A percentile compares a stretch with the other conserved stretches of the same genome.
Conservation (phyloP, 108 stramenopile genomes). For the Skeletonema marinoi region DNA sequence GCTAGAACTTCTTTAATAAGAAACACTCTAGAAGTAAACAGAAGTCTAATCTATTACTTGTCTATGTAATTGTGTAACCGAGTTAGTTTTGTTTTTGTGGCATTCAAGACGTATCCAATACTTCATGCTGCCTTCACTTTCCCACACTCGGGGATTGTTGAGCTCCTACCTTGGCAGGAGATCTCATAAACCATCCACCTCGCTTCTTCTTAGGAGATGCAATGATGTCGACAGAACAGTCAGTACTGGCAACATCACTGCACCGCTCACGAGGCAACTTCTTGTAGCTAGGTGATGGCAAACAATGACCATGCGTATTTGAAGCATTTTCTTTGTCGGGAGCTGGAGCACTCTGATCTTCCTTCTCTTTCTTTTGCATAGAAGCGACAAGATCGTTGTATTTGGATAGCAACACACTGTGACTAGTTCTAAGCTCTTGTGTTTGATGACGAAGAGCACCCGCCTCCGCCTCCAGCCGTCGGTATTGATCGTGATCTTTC, state of each 20-base stretch:
- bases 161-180: conserved; percentile 20
- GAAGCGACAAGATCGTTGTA: conserved; percentile 36
- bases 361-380: neutral
- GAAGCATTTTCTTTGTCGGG: conserved; percentile 9
- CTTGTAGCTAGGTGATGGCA: conserved; percentile 22
- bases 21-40: too few relatives aligned
- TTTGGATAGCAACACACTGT: conserved; percentile 26
- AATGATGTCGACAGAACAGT: conserved; percentile 13
- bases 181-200: conserved; percentile 35
- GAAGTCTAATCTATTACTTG: too few relatives aligned
- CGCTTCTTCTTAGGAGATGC: conserved; percentile 23
- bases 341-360: neutral
- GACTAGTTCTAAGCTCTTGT: conserved; percentile 35
- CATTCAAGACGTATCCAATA: neutral
- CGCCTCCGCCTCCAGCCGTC: conserved; percentile 21
- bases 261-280: conserved; percentile 39
- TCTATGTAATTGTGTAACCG: too few relatives aligned
- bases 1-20: too few relatives aligned
- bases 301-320: neutral
- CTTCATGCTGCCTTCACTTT: conserved; percentile 7
- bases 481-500: conserved; percentile 25
- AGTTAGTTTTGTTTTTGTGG: neutral
- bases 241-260: conserved; percentile 40
- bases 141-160: conserved; percentile 3
- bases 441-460: conserved; percentile 42